phyloP scores from a whole-genome alignment of 2,329 filamentous ascomycete genomes.

The Fusarium coffeatum region DNA sequence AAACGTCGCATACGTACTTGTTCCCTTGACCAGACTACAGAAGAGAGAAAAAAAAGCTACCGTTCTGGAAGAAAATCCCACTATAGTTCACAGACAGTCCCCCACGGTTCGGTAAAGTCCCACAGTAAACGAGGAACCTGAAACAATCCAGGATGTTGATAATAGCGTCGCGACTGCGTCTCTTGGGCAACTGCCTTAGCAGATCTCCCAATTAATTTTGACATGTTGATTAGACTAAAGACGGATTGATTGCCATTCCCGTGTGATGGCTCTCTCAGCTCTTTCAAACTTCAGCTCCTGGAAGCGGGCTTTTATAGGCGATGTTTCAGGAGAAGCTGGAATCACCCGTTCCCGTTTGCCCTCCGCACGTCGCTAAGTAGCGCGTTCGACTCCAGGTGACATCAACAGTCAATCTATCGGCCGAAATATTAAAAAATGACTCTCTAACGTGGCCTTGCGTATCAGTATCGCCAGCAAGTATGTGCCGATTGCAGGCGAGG shows the following conservation, averaged over 20 bases:
- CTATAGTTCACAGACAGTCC: constrained; percentile 30
- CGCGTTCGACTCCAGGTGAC: not conserved
- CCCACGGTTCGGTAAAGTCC: constrained; percentile 38
- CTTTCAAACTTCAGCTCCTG: constrained; percentile 8
- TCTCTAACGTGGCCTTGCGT: not conserved
- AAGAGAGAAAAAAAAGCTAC: not conserved
- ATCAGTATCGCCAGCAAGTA: not conserved
- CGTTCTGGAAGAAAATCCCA: constrained; percentile 11
- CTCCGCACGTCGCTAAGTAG: constrained; percentile 12
- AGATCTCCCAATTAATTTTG: constrained; percentile 17
- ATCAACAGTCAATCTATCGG: constrained; percentile 18
- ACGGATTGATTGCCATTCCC: constrained; percentile 11
- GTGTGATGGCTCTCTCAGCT: constrained; percentile 8
- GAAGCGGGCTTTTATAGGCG: constrained; percentile 15
- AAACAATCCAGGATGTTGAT: constrained; percentile 44
- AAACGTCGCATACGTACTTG: not conserved
- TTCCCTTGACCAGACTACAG: constrained; percentile 3
- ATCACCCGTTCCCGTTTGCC: constrained; percentile 11
- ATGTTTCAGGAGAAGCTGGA: constrained; percentile 36
- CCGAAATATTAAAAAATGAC: constrained; percentile 12
- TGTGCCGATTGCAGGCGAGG: not conserved
- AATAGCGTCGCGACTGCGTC: constrained; percentile 25
- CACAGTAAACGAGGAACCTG: constrained; percentile 42
- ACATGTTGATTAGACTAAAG: constrained; percentile 1
- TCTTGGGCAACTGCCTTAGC: constrained; percentile 33